These are phyloP conservation scores for Pharus latifolius DNA, from an alignment of 176 grass and related monocot species.

Conservation along the genomic window DNA sequence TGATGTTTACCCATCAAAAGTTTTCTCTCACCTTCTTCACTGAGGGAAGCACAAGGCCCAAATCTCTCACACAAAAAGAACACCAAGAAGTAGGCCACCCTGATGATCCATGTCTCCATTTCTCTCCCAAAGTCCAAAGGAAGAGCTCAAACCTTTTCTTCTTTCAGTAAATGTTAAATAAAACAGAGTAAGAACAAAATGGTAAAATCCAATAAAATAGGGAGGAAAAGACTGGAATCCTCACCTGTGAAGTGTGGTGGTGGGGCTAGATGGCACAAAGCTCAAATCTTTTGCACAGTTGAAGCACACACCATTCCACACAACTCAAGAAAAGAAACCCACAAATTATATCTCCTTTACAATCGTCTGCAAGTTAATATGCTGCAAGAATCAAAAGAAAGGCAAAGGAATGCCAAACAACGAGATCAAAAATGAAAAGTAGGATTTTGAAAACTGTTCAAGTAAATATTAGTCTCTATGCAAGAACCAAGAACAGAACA, in stretches of 20 bases:
- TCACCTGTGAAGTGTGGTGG: neutral
- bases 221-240: neutral
- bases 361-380: neutral
- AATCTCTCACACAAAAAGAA: neutral
- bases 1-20: neutral
- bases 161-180: neutral
- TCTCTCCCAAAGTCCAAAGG: neutral
- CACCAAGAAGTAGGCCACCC: neutral
- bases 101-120: constrained; percentile 24
- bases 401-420: neutral
- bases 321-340: constrained; percentile 17
- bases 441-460: neutral
- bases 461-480: constrained; percentile 1
- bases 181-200: neutral
- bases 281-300: neutral
- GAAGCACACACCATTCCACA: neutral
- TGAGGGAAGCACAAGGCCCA: constrained; percentile 14
- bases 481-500: neutral
- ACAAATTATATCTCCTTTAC: neutral
- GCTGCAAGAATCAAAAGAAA: neutral
- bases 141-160: neutral
- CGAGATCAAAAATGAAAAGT: neutral
- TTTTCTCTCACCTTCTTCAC: constrained; percentile 19
- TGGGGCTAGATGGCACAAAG: neutral
- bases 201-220: neutral